These are phyloP conservation scores for Sporisorium exsertum DNA, from an alignment of 1,284 basidiomycete genomes.

Conservation along the genomic window DNA sequence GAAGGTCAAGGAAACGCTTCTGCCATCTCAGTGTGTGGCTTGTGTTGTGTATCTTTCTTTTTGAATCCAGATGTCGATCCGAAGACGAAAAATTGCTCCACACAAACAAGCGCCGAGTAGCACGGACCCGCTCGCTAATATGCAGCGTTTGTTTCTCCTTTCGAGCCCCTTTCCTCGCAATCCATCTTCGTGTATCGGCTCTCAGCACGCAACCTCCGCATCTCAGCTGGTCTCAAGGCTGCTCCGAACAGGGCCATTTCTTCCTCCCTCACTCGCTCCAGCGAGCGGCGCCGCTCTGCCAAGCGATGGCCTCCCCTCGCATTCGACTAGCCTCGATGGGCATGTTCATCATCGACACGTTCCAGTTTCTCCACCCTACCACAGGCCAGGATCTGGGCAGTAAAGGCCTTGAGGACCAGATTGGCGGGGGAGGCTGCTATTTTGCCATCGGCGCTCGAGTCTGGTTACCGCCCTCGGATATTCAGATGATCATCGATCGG, in stretches of 20 bases:
- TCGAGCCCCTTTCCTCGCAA: background rate
- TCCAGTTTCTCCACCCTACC: slow-evolving; percentile 33
- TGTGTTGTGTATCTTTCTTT: background rate
- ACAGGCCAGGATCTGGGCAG: slow-evolving; percentile 37
- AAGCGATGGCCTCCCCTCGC: slow-evolving; percentile 10
- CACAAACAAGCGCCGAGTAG: background rate
- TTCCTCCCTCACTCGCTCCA: background rate
- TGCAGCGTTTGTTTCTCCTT: background rate
- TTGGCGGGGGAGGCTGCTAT: slow-evolving; percentile 86
- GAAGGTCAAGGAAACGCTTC: background rate
- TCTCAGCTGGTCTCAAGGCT: background rate
- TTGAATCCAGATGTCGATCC: background rate
- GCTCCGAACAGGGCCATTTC: background rate
- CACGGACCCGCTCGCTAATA: background rate
- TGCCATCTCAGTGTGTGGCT: background rate
- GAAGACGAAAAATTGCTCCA: background rate
- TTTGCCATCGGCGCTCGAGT: slow-evolving; percentile 80
- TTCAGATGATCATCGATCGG: slow-evolving; percentile 81
- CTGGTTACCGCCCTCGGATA: slow-evolving; percentile 72
- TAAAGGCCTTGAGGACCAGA: slow-evolving; percentile 72
- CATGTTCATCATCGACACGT: slow-evolving; percentile 61
- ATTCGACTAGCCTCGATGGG: slow-evolving; percentile 46
- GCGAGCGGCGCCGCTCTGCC: background rate
- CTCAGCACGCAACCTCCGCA: background rate
- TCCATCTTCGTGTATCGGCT: background rate